Evolutionary conservation across 176 grass and related monocot species (phyloP).

Genomic region (Avena atlantica): DNA sequence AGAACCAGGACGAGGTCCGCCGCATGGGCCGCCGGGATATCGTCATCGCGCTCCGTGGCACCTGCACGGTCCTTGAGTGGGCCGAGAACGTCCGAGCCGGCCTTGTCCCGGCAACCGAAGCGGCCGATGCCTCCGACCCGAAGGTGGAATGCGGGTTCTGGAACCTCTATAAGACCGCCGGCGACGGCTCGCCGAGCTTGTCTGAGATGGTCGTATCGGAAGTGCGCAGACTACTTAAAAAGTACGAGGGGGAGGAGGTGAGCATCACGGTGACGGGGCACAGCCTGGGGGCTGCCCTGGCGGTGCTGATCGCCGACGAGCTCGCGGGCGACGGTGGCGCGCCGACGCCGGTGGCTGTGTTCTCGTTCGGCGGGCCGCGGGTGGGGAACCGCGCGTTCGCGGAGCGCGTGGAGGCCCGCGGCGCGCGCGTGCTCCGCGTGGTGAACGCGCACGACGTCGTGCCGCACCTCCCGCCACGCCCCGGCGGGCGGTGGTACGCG

Average conservation of each 20-base stretch:
- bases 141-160: conserved; percentile 76
- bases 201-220: conserved; percentile 57
- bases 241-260: conserved; percentile 58
- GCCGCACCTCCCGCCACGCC: conserved; percentile 49
- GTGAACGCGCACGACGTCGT: conserved; percentile 75
- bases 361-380: conserved; percentile 66
- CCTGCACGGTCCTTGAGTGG: conserved; percentile 73
- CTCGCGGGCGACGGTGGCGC: neutral
- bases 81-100: conserved; percentile 68
- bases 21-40: conserved; percentile 79
- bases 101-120: conserved; percentile 44
- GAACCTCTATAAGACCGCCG: conserved; percentile 60
- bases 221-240: conserved; percentile 30
- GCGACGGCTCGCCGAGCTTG: conserved; percentile 42
- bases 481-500: conserved; percentile 42
- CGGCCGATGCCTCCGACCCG: neutral
- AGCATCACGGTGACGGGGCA: conserved; percentile 69
- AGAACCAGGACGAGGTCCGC: conserved; percentile 46
- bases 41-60: conserved; percentile 69
- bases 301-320: conserved; percentile 67
- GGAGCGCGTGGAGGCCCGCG: conserved; percentile 46
- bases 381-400: conserved; percentile 60
- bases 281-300: conserved; percentile 66
- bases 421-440: conserved; percentile 64
- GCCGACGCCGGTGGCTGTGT: conserved; percentile 48